A percentile compares a stretch with the other conserved stretches of the same genome.
Evolutionary conservation across 83 land plant species (phyloP).

Genomic region (Picea mariana): DNA sequence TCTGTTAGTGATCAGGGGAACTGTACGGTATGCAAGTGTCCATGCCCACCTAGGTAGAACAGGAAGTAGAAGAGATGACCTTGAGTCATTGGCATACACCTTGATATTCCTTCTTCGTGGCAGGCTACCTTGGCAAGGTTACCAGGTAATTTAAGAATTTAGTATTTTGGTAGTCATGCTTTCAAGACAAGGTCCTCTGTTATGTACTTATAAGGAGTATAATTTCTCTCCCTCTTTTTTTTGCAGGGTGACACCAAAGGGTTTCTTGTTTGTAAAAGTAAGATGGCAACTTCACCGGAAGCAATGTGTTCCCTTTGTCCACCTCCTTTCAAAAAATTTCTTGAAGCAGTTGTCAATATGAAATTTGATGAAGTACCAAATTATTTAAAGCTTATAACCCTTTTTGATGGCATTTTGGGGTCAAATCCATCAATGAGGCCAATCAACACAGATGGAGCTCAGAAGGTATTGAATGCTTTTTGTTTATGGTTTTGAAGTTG

Average conservation of each 20-base stretch:
- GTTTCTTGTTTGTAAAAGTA: constrained; percentile 83
- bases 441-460: constrained; percentile 84
- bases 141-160: constrained; percentile 54
- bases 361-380: constrained; percentile 94
- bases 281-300: constrained; percentile 91
- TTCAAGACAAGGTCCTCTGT: background rate
- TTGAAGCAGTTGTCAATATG: constrained; percentile 88
- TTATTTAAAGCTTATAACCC: constrained; percentile 74
- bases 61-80: constrained; percentile 87
- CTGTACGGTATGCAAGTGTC: constrained; percentile 90
- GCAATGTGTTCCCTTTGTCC: constrained; percentile 79
- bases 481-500: no score
- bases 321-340: constrained; percentile 77
- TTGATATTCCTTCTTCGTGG: constrained; percentile 82
- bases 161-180: background rate
- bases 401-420: constrained; percentile 81
- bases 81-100: constrained; percentile 89
- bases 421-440: constrained; percentile 82
- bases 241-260: constrained; percentile 83
- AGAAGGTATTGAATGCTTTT: constrained; percentile 47
- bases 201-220: no score
- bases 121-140: constrained; percentile 92
- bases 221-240: background rate
- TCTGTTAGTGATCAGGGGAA: constrained; percentile 53
- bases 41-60: constrained; percentile 95